Base-by-base conservation (phyloP, 2,329 filamentous ascomycete genomes). In the Verticillium isaacii region DNA sequence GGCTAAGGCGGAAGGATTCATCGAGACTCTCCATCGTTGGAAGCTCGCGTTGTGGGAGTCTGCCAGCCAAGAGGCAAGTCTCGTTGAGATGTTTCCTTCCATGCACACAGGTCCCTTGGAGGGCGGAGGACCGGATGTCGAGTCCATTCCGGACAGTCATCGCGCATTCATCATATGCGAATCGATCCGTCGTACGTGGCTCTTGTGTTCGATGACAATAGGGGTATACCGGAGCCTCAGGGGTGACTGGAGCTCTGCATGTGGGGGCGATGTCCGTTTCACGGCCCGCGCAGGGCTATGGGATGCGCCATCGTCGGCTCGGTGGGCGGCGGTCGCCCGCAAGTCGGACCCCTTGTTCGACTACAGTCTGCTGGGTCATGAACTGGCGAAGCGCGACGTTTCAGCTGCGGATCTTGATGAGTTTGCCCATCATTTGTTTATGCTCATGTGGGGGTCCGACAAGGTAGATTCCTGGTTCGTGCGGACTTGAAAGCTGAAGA, bases 121-220 rank as follows among this genome's bases (percentile, higher is more conserved):
- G 29, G 19, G 19, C 45, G 45, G 45, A 52, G 45, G 19, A 23
- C 32, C n/a, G 9, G 23, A 17, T 29, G 59, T 70, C 65, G 19
- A 25, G 5, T 56, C 62, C 23, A 32, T 59, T 25, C 5, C 59
- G 23, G 37, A 61, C n/a, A 52, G 68, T 1, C 73, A 71, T 71
- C 66, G 71, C 39, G 66, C 70, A 4, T 74, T 71, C 72, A 68
- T 74, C n/a, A 55, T 74, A 1, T 66, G 71, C 4, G 72, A 74
- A 60, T 69, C 67, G 23, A 61, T 71, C 15, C 65, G 72, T 5
- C 68, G 72, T 9, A 72, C 70, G 1, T 73, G 34, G 39, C 41
- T 52, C 25, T 6, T 23, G 23, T 39, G 23, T 25, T 62, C 64
- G 25, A 62, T 66, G 23, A 62, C 69, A 2, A 60, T 68, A 37